Conservation (phyloP, 23 red algal species). For the Gracilaria gracilis region DNA sequence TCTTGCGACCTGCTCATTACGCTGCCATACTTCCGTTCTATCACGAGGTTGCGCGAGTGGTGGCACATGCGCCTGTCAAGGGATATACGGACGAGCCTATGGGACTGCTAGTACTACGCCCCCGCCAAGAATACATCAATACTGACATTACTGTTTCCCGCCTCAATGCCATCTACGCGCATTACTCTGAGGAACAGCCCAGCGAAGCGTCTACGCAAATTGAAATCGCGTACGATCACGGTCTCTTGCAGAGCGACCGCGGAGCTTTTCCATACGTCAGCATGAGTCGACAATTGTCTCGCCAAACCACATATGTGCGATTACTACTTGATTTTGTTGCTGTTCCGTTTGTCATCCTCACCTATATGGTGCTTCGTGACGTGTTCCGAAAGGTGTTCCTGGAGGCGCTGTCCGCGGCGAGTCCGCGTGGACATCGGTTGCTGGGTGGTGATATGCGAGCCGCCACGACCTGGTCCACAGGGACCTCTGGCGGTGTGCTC, state of each 20-base stretch:
- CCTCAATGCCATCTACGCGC: slow-evolving; percentile 47
- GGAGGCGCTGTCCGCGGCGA: slow-evolving; percentile 26
- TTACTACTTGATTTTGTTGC: slow-evolving; percentile 39
- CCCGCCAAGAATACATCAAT: slow-evolving; percentile 13
- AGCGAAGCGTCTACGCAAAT: slow-evolving; percentile 4
- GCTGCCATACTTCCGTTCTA: slow-evolving; percentile 44
- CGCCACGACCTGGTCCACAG: not conserved
- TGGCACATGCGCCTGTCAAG: slow-evolving; percentile 29
- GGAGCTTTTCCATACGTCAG: slow-evolving; percentile 30
- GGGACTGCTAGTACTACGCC: slow-evolving; percentile 64
- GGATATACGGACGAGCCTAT: slow-evolving; percentile 69
- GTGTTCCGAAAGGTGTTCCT: slow-evolving; percentile 55
- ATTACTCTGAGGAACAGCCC: slow-evolving; percentile 41
- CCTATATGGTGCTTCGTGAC: slow-evolving; percentile 45
- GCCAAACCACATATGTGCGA: slow-evolving; percentile 20
- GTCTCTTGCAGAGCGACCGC: slow-evolving; percentile 11
- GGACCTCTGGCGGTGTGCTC: too few relatives aligned
- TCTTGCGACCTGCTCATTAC: slow-evolving; percentile 54
- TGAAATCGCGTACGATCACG: slow-evolving; percentile 19
- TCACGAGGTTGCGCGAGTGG: slow-evolving; percentile 70
- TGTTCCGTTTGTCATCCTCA: slow-evolving; percentile 42
- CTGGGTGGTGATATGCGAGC: not conserved
- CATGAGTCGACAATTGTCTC: slow-evolving; percentile 15
- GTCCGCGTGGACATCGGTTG: slow-evolving; percentile 17
- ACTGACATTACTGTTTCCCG: slow-evolving; percentile 22